Conservation (phyloP, 2,329 filamentous ascomycete species). For the Colletotrichum sp. region DNA sequence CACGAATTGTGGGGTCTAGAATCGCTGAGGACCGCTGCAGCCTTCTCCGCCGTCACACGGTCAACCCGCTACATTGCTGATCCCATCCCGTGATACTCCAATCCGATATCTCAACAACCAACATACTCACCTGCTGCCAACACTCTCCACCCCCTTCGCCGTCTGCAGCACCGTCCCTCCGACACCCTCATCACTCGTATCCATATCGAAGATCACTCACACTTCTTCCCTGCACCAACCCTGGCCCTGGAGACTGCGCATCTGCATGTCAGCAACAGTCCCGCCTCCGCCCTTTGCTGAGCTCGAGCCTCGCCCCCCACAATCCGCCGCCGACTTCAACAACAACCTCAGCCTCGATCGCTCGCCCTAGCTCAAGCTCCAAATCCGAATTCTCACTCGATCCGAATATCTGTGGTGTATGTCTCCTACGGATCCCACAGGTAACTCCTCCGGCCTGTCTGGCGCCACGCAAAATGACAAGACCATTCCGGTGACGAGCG, state of each 20-base stretch:
- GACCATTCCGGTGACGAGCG: slow-evolving; percentile 21
- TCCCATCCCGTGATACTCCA: slow-evolving; percentile 6
- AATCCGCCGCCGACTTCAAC: background rate
- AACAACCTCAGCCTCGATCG: background rate
- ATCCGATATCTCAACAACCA: background rate
- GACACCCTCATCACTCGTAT: background rate
- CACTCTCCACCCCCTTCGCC: background rate
- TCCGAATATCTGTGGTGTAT: slow-evolving; percentile 17
- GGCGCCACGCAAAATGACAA: slow-evolving; percentile 15
- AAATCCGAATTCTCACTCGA: background rate
- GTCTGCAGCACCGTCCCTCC: background rate
- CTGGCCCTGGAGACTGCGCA: background rate
- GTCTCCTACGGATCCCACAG: slow-evolving; percentile 20
- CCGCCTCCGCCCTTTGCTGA: slow-evolving; percentile 1
- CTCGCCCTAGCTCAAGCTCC: slow-evolving; percentile 1
- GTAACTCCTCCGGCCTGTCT: slow-evolving; percentile 6
- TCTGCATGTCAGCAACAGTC: slow-evolving; percentile 7
- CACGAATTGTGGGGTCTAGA: slow-evolving; percentile 11
- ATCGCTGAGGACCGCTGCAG: slow-evolving; percentile 1
- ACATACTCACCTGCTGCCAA: background rate
- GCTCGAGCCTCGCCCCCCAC: slow-evolving; percentile 9
- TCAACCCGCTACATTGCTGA: slow-evolving; percentile 12
- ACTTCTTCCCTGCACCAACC: background rate
- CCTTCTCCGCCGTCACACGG: slow-evolving; percentile 16
- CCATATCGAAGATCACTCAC: background rate